A percentile compares a stretch with the other conserved stretches of the same genome.
These are phyloP conservation scores for Dorcoceras hygrometricum DNA, from an alignment of 257 asterid species.

Conservation along the genomic window DNA sequence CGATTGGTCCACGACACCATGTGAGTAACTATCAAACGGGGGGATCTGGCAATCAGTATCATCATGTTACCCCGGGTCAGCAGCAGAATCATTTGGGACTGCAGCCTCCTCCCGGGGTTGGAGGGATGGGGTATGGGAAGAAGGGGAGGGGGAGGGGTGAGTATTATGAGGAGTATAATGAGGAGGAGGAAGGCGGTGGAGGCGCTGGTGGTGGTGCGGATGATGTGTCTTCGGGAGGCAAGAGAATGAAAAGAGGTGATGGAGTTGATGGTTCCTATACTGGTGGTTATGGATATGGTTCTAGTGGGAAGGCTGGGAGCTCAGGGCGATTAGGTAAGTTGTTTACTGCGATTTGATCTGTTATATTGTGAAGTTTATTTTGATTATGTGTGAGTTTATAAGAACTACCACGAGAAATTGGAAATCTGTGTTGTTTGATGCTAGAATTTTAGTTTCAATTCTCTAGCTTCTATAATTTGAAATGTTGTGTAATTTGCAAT, in stretches of 20 bases:
- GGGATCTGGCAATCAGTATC: conserved; percentile 37
- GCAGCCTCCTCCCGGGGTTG: conserved; percentile 44
- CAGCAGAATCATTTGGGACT: conserved; percentile 36
- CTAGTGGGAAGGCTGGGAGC: conserved; percentile 54
- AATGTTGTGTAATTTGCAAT: neutral
- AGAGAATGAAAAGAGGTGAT: conserved; percentile 53
- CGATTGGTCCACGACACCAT: conserved; percentile 69
- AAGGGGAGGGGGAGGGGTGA: conserved; percentile 65
- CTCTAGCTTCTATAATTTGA: conserved; percentile 9
- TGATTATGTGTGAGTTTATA: neutral
- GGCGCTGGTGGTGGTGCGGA: conserved; percentile 52
- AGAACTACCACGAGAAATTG: neutral
- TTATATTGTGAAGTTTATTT: neutral
- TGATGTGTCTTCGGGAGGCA: conserved; percentile 44
- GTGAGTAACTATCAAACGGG: conserved; percentile 35
- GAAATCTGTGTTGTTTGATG: conserved; percentile 2
- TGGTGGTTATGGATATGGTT: conserved; percentile 62
- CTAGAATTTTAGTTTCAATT: neutral
- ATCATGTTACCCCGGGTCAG: conserved; percentile 27
- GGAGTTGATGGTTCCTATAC: conserved; percentile 43
- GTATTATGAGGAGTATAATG: conserved; percentile 61
- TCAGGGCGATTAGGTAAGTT: conserved; percentile 61
- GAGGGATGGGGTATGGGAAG: conserved; percentile 50
- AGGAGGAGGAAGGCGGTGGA: conserved; percentile 49
- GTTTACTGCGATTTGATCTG: neutral